A percentile compares a stretch with the other conserved stretches of the same genome.
These are phyloP conservation scores for Quercus bicolor DNA, from an alignment of 306 rosid genomes.

Conservation along the genomic window DNA sequence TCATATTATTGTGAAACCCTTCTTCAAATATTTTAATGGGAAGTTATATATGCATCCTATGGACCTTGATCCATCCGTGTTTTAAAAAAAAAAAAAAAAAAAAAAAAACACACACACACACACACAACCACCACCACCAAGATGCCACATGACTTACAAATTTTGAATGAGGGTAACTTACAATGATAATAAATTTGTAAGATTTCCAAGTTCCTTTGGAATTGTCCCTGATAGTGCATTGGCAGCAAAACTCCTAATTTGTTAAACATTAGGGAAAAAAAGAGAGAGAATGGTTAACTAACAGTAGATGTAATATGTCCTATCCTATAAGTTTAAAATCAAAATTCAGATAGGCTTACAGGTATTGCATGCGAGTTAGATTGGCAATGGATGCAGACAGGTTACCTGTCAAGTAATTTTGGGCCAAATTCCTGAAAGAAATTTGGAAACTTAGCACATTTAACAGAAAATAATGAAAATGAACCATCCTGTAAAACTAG, in stretches of 20 bases:
- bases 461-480: neutral
- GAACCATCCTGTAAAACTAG: too few species aligned
- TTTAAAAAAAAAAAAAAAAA: neutral
- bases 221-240: constrained; percentile 70
- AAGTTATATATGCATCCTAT: too few species aligned
- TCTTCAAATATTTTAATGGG: too few species aligned
- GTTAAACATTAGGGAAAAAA: neutral
- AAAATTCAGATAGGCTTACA: constrained; percentile 39
- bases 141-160: too few species aligned
- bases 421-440: constrained; percentile 52
- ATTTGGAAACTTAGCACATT: constrained; percentile 1
- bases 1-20: too few species aligned
- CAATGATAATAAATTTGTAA: neutral
- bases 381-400: constrained; percentile 64
- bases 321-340: neutral
- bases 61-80: too few species aligned
- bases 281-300: neutral
- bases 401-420: constrained; percentile 62
- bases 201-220: constrained; percentile 70
- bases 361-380: constrained; percentile 55
- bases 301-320: neutral
- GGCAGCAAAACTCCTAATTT: constrained; percentile 47
- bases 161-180: too few species aligned
- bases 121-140: too few species aligned
- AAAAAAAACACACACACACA: too few species aligned